A percentile compares a stretch with the other conserved stretches of the same genome.
Conservation (phyloP, 495 filamentous ascomycete genomes). For the Aspergillus avenaceus region DNA sequence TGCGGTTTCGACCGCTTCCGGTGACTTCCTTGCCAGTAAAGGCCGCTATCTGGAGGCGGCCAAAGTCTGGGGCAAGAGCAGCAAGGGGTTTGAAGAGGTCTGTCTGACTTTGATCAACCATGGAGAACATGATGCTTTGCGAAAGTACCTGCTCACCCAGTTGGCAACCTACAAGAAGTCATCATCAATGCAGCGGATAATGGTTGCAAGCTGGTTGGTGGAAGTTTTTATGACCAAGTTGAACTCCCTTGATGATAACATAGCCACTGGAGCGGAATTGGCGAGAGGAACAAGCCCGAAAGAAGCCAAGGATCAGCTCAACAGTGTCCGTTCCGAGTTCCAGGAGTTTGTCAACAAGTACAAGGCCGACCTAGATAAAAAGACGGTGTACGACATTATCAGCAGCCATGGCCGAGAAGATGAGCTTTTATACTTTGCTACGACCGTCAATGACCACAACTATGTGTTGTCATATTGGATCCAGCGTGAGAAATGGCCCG, state of each 20-base stretch:
- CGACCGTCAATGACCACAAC: constrained; percentile 81
- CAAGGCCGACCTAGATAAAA: constrained; percentile 80
- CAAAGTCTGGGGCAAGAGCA: constrained; percentile 86
- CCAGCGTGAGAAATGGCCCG: constrained; percentile 90
- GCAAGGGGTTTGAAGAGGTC: constrained; percentile 94
- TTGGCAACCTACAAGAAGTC: constrained; percentile 77
- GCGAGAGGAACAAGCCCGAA: constrained; percentile 63
- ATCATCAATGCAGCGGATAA: constrained; percentile 83
- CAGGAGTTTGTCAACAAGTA: constrained; percentile 82
- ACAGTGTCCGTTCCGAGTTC: constrained; percentile 67
- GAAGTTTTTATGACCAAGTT: constrained; percentile 97
- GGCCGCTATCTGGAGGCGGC: constrained; percentile 82
- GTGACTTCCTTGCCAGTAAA: constrained; percentile 78
- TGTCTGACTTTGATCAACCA: constrained; percentile 86
- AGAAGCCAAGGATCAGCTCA: constrained; percentile 70
- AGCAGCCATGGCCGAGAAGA: constrained; percentile 91
- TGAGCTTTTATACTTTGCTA: constrained; percentile 87
- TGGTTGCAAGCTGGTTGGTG: constrained; percentile 93
- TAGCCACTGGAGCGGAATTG: constrained; percentile 84
- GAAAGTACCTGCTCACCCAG: constrained; percentile 86
- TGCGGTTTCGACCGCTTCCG: constrained; percentile 81
- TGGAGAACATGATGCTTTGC: constrained; percentile 83
- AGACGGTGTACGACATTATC: constrained; percentile 93
- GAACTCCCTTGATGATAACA: constrained; percentile 89
- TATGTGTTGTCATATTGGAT: constrained; percentile 97